phyloP scores from a whole-genome alignment of 345 rosid genomes.

The Eucalyptus regnans region DNA sequence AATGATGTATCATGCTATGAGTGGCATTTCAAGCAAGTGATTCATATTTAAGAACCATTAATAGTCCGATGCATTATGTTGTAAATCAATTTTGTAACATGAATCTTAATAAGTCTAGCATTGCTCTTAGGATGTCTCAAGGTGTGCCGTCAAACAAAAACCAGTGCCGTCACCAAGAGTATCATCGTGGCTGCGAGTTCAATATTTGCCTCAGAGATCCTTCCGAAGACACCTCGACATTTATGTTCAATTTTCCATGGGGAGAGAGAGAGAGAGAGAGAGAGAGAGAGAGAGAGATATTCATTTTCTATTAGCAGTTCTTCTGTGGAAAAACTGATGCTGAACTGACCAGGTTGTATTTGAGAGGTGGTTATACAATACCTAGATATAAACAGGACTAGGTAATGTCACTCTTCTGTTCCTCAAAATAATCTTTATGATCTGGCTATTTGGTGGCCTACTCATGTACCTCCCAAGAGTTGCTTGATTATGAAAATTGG shows the following conservation, averaged over 20 bases:
- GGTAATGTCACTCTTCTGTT: not conserved
- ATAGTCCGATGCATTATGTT: not conserved
- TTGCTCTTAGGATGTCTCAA: not conserved
- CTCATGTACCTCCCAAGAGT: not conserved
- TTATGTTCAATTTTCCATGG: not conserved
- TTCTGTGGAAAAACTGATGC: not conserved
- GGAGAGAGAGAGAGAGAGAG: not conserved
- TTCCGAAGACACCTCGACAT: not conserved
- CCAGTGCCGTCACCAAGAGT: not conserved
- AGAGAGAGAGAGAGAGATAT: too few species aligned
- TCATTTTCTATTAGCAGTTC: not conserved
- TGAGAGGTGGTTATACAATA: not conserved
- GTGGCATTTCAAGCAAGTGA: not conserved
- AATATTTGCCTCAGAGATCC: not conserved
- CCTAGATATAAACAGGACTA: not conserved
- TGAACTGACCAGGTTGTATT: not conserved
- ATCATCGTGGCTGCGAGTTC: not conserved
- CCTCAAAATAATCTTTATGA: not conserved
- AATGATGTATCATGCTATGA: not conserved
- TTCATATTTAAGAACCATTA: not conserved
- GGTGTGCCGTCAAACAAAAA: not conserved
- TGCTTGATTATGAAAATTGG: not conserved
- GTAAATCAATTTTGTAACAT: not conserved
- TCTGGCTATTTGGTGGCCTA: not conserved
- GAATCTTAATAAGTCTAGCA: not conserved